Base-by-base conservation (phyloP, 2,329 filamentous ascomycete genomes). In the Cercospora brassicicola region DNA sequence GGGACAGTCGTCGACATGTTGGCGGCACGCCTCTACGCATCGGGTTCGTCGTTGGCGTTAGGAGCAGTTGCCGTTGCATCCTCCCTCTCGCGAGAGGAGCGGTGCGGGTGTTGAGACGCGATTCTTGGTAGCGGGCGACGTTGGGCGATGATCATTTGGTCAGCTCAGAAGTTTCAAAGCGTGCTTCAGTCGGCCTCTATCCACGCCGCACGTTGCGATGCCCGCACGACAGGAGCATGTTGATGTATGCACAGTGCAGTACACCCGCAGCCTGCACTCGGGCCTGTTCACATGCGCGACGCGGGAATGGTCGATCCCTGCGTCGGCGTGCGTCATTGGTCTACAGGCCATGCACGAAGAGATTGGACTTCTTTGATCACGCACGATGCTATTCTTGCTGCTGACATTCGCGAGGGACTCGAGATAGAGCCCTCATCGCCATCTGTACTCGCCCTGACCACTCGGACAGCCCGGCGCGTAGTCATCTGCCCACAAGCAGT, bases 1-100 rank as follows among this genome's bases (percentile, higher is more conserved):
- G 75, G 75, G n/a, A 68, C 71, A 62, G 72, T 64, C 28, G 71
- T 70, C 53, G 72, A 72, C 72, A 74, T 74, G 42, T 15, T 65
- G 64, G 69, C 60, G 62, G 63, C 56, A 48, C 28, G 5, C 28
- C 26, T 36, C 13, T 48, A 57, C 51, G 26, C 62, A 64, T 64
- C 28, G 26, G 48, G 53, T 1, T 31, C 26, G 26, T 57, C 26
- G 53, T 57, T 57, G 53, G 23, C 11, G 15, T 57, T 57, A 15
- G 53, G n/a, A 57, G 30, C 53, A n/a, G 53, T 57, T 57, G 15
- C 53, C 53, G 53, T 57, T 57, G 53, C 23, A 13, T 15, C 53
- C 26, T 57, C 53, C 45, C 45, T 57, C 53, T 33, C 53, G 26
- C 26, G 53, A 33, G 26, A 33, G 26, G 11, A 10, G 53, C 23